A percentile compares a stretch with the other conserved stretches of the same genome.
Conservation (phyloP, 1,284 basidiomycete genomes). For the Cryptococcus sp. region DNA sequence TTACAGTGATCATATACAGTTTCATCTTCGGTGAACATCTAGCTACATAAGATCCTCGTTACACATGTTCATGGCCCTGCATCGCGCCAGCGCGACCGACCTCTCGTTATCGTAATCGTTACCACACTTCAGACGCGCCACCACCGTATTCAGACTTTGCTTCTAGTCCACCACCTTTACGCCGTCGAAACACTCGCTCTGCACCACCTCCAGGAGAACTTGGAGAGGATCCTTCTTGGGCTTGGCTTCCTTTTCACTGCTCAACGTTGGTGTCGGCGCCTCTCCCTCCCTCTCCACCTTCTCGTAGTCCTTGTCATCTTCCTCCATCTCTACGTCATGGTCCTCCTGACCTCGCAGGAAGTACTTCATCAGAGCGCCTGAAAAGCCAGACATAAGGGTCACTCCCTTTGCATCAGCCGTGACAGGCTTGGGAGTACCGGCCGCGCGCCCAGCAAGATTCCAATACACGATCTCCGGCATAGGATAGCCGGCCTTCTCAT, state of each 20-base stretch:
- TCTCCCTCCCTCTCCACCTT: constrained; percentile 48
- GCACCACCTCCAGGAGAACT: constrained; percentile 62
- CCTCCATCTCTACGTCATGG: constrained; percentile 47
- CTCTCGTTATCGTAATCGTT: not conserved
- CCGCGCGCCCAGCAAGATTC: constrained; percentile 29
- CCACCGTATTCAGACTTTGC: not conserved
- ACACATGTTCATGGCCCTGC: no score
- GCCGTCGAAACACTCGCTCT: constrained; percentile 56
- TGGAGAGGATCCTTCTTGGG: constrained; percentile 57
- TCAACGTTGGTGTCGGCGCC: constrained; percentile 13
- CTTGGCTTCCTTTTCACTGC: constrained; percentile 38
- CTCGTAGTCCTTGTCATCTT: constrained; percentile 39
- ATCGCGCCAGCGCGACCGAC: not conserved
- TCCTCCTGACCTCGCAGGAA: constrained; percentile 58
- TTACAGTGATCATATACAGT: no score
- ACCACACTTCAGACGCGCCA: not conserved
- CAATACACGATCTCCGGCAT: constrained; percentile 62
- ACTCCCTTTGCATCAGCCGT: constrained; percentile 61
- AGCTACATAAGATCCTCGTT: no score
- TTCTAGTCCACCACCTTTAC: constrained; percentile 39
- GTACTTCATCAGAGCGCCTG: constrained; percentile 67
- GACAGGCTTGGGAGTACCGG: constrained; percentile 56
- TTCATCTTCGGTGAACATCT: no score
- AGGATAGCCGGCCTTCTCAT: constrained; percentile 64
- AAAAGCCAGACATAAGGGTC: constrained; percentile 68